Evolutionary conservation across 2,329 filamentous ascomycete species (phyloP), one percentile per base, ranked within the genome.

Genomic region (Fusarium ramigenum): DNA sequence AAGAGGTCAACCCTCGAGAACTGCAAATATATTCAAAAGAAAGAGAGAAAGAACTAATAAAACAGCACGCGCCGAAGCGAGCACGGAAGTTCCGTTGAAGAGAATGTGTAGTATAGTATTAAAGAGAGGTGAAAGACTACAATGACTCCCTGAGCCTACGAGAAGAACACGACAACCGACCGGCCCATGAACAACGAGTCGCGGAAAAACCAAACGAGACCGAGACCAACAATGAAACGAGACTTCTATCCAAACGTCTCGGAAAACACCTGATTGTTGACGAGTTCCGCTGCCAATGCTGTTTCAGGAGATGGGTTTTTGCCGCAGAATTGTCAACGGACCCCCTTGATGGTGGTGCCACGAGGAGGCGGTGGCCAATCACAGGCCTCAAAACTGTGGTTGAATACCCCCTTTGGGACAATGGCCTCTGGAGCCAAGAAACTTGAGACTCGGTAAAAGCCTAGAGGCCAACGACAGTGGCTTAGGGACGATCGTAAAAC

Each of bases 261-360:
- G 74, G 54, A 73, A 74, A 77, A 70, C 76, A 78, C 44, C 76
- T 78, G 74, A 78, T 78, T 25, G 47, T 68, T 67, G 71, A 72
- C 56, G 34, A 64, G 65, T 71, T 69, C 69, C 66, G 63, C 69
- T 74, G 70, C 74, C 67, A 66, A 62, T 65, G 66, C 56, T 64
- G 78, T 79, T 79, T 79, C 78, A 79, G 78, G 78, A 66, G 69
- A 70, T 69, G 75, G 73, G 65, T 66, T 73, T 78, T 72, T 67
- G 68, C 66, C 62, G 60, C 75, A 74, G 60, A 74, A 70, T 50
- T 67, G 69, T 61, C 57, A 69, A 70, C 62, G 54, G 59, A 30
- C 49, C 67, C 68, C 69, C 70, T 62, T 66, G 59, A 49, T 40
- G 32, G 40, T 58, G 66, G 75, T 61, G 64, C 70, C 44, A 62